phyloP scores from a whole-genome alignment of 2,329 filamentous ascomycete species.

The Paraconiothyrium brasiliense region DNA sequence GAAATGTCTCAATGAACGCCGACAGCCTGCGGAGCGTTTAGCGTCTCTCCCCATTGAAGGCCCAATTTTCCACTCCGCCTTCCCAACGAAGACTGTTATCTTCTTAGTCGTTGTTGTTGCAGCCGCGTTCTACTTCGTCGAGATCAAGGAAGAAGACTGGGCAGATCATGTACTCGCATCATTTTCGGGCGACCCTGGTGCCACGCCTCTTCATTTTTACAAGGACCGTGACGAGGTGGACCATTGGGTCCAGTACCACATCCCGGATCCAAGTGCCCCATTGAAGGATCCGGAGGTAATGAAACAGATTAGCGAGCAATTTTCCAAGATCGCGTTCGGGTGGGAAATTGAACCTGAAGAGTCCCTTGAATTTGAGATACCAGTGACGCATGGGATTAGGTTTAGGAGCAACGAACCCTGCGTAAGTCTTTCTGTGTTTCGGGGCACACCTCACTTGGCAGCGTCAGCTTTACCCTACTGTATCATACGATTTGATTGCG shows the following conservation, averaged over 20 bases:
- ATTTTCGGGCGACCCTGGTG: constrained; percentile 26
- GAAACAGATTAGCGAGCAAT: constrained; percentile 34
- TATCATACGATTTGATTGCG: no score
- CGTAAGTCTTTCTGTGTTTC: constrained; percentile 21
- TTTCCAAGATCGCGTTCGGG: constrained; percentile 36
- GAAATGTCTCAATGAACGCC: not conserved
- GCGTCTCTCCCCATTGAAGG: not conserved
- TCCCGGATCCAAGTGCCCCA: constrained; percentile 29
- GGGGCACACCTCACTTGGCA: not conserved
- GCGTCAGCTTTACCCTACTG: not conserved
- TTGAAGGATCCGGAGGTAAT: constrained; percentile 33
- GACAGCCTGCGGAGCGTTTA: not conserved
- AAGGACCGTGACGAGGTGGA: constrained; percentile 38
- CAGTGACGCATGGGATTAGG: constrained; percentile 44
- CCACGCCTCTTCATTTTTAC: constrained; percentile 39
- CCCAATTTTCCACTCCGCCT: constrained; percentile 36
- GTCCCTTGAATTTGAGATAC: constrained; percentile 33
- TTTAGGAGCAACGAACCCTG: constrained; percentile 43
- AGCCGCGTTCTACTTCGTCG: constrained; percentile 36
- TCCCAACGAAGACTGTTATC: constrained; percentile 45
- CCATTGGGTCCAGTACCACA: constrained; percentile 37
- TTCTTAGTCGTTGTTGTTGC: constrained; percentile 34
- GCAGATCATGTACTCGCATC: constrained; percentile 30
- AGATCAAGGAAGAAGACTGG: constrained; percentile 32
- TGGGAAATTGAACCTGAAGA: constrained; percentile 43